These are phyloP conservation scores for Mimosa bimucronata DNA, from an alignment of 306 rosid species.

Conservation along the genomic window DNA sequence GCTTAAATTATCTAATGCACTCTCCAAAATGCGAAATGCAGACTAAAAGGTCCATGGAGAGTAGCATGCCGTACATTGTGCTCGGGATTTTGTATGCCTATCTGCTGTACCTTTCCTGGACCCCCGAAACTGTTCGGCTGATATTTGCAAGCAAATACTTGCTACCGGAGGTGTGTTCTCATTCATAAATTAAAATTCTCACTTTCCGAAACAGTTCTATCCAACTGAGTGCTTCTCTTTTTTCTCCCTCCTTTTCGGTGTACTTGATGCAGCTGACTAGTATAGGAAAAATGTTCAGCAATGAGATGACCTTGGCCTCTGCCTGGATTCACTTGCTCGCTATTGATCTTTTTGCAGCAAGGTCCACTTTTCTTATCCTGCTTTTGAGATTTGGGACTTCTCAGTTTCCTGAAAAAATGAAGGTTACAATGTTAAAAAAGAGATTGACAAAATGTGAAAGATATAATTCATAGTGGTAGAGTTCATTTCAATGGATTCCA, in stretches of 20 bases:
- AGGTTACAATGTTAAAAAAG: not conserved
- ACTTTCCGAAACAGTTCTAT: constrained; percentile 25
- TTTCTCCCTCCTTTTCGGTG: not conserved
- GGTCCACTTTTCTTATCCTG: constrained; percentile 48
- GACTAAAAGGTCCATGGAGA: constrained; percentile 78
- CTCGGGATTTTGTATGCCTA: constrained; percentile 89
- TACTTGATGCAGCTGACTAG: constrained; percentile 67
- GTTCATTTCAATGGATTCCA: not conserved
- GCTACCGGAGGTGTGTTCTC: constrained; percentile 81
- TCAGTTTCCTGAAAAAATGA: not conserved
- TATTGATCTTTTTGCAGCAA: constrained; percentile 95
- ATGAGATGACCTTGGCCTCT: constrained; percentile 91
- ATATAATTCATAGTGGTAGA: not conserved
- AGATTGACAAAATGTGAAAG: not conserved
- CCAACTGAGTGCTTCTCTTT: not conserved
- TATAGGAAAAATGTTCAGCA: constrained; percentile 84
- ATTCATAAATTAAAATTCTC: constrained; percentile 30
- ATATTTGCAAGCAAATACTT: constrained; percentile 85
- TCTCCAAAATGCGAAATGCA: constrained; percentile 47
- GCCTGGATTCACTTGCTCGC: constrained; percentile 96
- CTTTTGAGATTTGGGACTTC: not conserved
- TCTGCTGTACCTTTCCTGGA: constrained; percentile 90
- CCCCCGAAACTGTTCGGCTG: constrained; percentile 70
- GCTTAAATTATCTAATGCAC: constrained; percentile 31
- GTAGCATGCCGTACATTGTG: constrained; percentile 65